Evolutionary conservation across 306 rosid species (phyloP), one percentile per base, ranked within the genome.

Genomic region (Urtica urens): DNA sequence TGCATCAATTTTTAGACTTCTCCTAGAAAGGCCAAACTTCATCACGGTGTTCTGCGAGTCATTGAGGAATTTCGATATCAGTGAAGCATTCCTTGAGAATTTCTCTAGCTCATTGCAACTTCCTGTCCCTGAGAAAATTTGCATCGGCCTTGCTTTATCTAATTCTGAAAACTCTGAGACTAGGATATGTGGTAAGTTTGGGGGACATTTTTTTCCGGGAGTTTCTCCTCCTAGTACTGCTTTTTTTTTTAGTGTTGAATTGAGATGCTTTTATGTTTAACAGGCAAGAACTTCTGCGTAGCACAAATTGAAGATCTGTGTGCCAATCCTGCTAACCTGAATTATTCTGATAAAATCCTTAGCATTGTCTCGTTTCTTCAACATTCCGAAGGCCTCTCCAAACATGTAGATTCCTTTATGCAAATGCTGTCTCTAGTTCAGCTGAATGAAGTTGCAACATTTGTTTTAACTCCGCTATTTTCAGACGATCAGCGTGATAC

Each of bases 351-450:
- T 66, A 76, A 72, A 77, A 73, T 86, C 69, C 86, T 85, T 45
- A 67, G 64, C 41, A 62, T 86, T 50, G 63, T 92, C 55, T 57
- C 74, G 80, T 86, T 82, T 72, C 94, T 92, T 57, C 90, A 75
- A 65, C 76, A 72, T 66, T 77, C 83, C 19, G 96, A 86, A 57
- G 83, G 83, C 63, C 84, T 82, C 38, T 77, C 99, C 56, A 76
- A 78, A 81, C 78, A 71, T 44, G 75, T 86, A 52, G 96, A 92
- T 86, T 86, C 94, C 66, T 92, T 92, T 62, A 82, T 86, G 94
- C 99, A 86, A 74, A 79, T 82, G 80, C 57, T 92, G 51, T 78
- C 96, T 42, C 58, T 92, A 35, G 71, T 92, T 70, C 83, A 82
- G 71, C 61, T 67, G 59, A 67, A 79, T 65, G 94, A 79, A 57